Base-by-base conservation (phyloP, 2,329 filamentous ascomycete species). In the Trichoderma asperellum region DNA sequence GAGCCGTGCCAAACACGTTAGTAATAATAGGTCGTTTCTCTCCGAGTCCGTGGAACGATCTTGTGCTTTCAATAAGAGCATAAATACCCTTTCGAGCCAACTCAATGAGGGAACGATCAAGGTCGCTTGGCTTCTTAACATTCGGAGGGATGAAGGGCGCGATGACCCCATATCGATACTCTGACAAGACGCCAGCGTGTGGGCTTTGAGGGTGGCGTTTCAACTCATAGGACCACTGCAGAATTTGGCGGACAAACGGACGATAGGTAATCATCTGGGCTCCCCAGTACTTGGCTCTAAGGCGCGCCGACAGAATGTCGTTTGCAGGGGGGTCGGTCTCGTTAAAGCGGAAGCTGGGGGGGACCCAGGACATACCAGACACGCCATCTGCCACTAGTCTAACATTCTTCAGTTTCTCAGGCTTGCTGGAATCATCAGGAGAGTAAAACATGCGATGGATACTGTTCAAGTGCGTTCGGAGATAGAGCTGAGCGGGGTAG, bases 271-370 rank as follows among this genome's bases (percentile, higher is more conserved):
- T 94, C 71, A 96, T 94, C 72, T 91, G 88, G 0, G 93, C 94
- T 24, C 96, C 96, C 84, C 95, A 98, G 79, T 96, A 98, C 79
- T 99, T 98, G 16, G 92, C 96, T 53, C 95, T 90, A 71, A 98
- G 84, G 27, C 96, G 88, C 37, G 95, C 95, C 14, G 88, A 85
- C 18, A 97, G 88, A 70, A 98, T 94, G 60, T 97, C 89, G 0
- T 76, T 79, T 0, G 94, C 87, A 1, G 93, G 93, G 5, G 85
- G 84, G 67, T 97, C 92, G 2, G 84, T 79, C 70, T 93, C 91
- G 2, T 86, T 80, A 79, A 86, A 95, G 75, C 77, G 77, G 74
- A 86, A 88, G 66, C 80, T 80, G 1, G 77, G 76, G 0, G 86
- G 84, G 18, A 86, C 83, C 80, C 86, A 86, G 21, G 76, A 72